Conservation (phyloP, 2,329 filamentous ascomycete species). For the Ceratocystis eucalypticola region DNA sequence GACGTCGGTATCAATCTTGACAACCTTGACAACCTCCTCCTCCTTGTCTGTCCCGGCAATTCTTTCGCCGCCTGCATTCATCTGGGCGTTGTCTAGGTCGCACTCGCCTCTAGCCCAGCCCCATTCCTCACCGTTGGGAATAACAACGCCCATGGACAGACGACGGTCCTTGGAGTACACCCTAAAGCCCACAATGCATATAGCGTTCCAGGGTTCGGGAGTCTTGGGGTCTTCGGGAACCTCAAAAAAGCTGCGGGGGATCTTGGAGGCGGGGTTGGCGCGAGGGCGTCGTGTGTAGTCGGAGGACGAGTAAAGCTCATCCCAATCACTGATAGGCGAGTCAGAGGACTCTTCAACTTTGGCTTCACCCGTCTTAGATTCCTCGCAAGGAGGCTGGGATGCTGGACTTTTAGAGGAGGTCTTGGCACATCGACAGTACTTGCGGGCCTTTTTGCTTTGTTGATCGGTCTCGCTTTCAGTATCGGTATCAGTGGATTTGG, state of each 20-base stretch:
- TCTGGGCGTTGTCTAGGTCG: conserved; percentile 44
- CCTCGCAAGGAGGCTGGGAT: neutral
- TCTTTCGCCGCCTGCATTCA: conserved; percentile 36
- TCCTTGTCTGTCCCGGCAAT: neutral
- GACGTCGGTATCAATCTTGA: neutral
- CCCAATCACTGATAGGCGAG: conserved; percentile 46
- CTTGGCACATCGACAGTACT: neutral
- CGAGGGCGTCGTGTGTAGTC: conserved; percentile 42
- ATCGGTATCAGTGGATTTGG: conserved; percentile 3
- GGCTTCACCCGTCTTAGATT: neutral
- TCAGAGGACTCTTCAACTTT: conserved; percentile 40
- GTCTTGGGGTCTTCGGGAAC: conserved; percentile 45
- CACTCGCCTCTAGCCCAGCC: conserved; percentile 44
- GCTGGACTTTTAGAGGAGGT: neutral
- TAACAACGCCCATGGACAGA: conserved; percentile 41
- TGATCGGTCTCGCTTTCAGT: neutral
- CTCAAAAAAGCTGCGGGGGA: conserved; percentile 29
- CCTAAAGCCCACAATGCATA: conserved; percentile 46
- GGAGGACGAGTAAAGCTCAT: conserved; percentile 45
- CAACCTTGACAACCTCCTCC: conserved; percentile 15
- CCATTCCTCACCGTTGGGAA: conserved; percentile 43
- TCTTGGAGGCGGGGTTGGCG: conserved; percentile 26
- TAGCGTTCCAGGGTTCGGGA: conserved; percentile 48
- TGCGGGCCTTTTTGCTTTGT: neutral
- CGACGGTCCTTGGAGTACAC: conserved; percentile 47